A percentile compares a stretch with the other conserved stretches of the same genome.
These are phyloP conservation scores for Xylariales sp. DNA, from an alignment of 2,329 filamentous ascomycete genomes.

Conservation along the genomic window DNA sequence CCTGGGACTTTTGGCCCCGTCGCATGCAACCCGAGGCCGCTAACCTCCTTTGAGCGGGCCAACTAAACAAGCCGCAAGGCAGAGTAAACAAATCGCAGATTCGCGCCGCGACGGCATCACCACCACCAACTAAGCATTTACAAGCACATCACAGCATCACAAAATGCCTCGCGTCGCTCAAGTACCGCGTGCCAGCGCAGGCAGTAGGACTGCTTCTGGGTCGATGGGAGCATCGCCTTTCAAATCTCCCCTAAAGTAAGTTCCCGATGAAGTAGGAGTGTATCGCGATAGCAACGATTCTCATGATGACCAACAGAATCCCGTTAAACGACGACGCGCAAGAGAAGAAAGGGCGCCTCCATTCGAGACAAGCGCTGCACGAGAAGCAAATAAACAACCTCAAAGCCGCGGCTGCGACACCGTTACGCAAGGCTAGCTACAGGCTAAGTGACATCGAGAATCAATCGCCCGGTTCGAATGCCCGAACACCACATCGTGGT, in stretches of 20 bases:
- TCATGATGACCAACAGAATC: conserved; percentile 53
- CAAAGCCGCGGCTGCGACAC: conserved; percentile 67
- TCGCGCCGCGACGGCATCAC: background rate
- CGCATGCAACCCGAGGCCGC: no score
- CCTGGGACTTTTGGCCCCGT: no score
- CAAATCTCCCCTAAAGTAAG: conserved; percentile 55
- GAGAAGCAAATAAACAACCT: conserved; percentile 91
- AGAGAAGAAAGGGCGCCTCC: conserved; percentile 83
- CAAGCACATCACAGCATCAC: conserved; percentile 18
- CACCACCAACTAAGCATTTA: conserved; percentile 9
- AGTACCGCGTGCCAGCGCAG: conserved; percentile 44
- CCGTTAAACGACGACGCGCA: conserved; percentile 92
- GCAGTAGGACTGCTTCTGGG: conserved; percentile 41
- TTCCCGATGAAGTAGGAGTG: conserved; percentile 11
- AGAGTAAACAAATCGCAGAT: background rate
- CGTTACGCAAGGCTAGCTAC: conserved; percentile 59
- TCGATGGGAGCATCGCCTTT: conserved; percentile 47
- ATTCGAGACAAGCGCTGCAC: conserved; percentile 82
- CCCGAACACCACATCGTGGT: conserved; percentile 46
- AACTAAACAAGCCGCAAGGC: background rate
- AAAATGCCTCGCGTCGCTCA: conserved; percentile 56
- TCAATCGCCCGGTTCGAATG: conserved; percentile 50
- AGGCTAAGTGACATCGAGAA: conserved; percentile 56
- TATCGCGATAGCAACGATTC: conserved; percentile 9
- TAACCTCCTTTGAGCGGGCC: no score